These are phyloP conservation scores for Thinopyrum elongatum DNA, from an alignment of 176 grass and related monocot genomes.

Conservation along the genomic window DNA sequence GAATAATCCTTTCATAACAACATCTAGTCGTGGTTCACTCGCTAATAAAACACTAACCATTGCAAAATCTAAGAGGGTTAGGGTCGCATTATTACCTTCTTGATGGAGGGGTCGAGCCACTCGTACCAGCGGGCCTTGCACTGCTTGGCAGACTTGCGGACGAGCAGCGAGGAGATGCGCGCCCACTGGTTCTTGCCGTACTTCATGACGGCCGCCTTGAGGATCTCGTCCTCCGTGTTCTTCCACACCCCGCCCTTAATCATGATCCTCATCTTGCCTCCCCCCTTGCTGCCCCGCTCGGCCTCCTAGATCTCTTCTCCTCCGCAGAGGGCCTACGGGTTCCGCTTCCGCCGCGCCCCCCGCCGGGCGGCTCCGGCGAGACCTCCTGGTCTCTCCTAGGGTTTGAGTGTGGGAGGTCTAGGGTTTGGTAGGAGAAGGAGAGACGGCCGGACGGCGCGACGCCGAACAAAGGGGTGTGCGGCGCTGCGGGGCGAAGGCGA, in stretches of 20 bases:
- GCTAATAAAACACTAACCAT: background rate
- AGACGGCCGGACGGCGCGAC: too few relatives aligned
- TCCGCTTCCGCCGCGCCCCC: background rate
- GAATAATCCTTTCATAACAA: background rate
- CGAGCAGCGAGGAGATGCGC: conserved; percentile 76
- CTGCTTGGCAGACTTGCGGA: conserved; percentile 86
- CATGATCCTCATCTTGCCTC: conserved; percentile 75
- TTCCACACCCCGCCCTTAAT: conserved; percentile 83
- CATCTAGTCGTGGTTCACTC: background rate
- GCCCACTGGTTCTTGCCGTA: conserved; percentile 92
- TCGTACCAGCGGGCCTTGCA: conserved; percentile 88
- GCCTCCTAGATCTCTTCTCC: conserved; percentile 15
- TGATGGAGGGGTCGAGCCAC: conserved; percentile 74
- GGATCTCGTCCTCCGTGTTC: conserved; percentile 84
- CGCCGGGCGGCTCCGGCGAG: too few relatives aligned
- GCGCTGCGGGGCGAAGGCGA: too few relatives aligned
- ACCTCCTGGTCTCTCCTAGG: too few relatives aligned
- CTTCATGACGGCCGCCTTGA: conserved; percentile 80
- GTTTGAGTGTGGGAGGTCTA: too few relatives aligned
- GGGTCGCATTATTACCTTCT: conserved; percentile 41
- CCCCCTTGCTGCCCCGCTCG: background rate
- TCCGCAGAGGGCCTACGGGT: background rate
- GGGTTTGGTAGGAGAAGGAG: too few relatives aligned
- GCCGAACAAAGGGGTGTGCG: too few relatives aligned
- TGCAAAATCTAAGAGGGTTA: background rate